Base-by-base conservation (phyloP, 208 protist species). In the Trypanosoma conorhini region DNA sequence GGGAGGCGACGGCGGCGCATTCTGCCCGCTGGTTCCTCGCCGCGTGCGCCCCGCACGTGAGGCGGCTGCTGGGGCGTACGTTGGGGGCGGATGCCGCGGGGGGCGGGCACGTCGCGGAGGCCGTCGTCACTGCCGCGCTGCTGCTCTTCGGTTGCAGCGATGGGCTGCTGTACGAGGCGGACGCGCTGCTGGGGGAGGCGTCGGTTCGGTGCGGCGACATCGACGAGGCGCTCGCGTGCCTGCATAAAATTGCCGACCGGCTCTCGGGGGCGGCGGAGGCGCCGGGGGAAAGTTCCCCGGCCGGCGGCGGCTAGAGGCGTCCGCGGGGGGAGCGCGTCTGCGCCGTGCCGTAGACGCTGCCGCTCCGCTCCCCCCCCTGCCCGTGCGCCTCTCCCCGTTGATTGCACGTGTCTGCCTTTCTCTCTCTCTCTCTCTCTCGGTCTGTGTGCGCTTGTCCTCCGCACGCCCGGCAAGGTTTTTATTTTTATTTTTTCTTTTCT, bases 11-110 rank as follows among this genome's bases (percentile, higher is more conserved):
- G 4, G 10, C 50, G 12, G 10, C 38, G 44, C 38, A 28, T 7
- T 56, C 42, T 5, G 31, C 55, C 13, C 54, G 40, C 5, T 77
- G 72, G 72, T 69, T 70, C 51, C 71, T 77, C 40, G 31, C 15
- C 19, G 56, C 30, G n/a, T 77, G 61, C 35, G 15, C 44, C 7
- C 48, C 9, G 24, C 52, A 70, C 31, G 58, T 71, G 9, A 19
- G 59, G 40, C 19, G 22, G 4, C 42, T 77, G 10, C 35, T 77
- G n/a, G 33, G 1, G 42, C 62, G 62, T 44, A 3, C 35, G 31
- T 13, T 64, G 31, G n/a, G 48, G 7, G 28, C 51, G 26, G 42
- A 56, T 30, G 8, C 50, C 5, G 31, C 54, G 44, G 15, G 35
- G 8, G 54, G 42, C 28, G 38, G n/a, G n/a, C 24, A 26, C 33